Percentiles rank a stretch among this genome's conserved stretches.
Conservation (phyloP, 345 rosid genomes). For the Eucalyptus cladocalyx region DNA sequence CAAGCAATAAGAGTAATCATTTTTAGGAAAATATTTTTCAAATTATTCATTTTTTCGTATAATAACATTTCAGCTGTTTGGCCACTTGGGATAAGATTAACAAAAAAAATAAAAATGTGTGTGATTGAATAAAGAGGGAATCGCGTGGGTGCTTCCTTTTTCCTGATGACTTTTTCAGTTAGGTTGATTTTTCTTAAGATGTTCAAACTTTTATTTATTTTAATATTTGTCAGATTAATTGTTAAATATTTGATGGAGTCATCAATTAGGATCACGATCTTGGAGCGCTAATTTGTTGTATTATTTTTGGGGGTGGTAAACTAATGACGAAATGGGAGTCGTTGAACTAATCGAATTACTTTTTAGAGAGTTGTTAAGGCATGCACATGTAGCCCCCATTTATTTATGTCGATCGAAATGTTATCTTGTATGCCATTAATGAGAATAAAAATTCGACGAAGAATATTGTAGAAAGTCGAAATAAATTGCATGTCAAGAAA, state of each 20-base stretch:
- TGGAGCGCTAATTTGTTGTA: neutral
- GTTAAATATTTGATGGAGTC: neutral
- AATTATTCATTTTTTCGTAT: rapidly evolving
- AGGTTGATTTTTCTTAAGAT: neutral
- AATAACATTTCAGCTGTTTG: rapidly evolving
- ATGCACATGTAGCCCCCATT: neutral
- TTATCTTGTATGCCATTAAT: neutral
- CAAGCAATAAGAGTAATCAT: neutral
- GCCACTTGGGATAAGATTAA: neutral
- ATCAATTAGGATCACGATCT: neutral
- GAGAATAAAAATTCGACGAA: neutral
- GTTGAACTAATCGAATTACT: neutral
- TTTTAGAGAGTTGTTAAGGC: neutral
- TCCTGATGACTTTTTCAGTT: neutral
- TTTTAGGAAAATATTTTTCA: neutral
- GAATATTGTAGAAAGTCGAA: neutral
- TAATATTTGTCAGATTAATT: neutral
- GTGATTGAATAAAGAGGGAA: neutral
- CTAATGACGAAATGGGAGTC: neutral
- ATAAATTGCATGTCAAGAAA: neutral
- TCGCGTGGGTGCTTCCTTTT: neutral
- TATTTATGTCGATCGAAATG: neutral
- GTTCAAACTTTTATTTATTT: neutral
- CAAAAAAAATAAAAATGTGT: neutral
- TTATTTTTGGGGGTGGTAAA: neutral